phyloP scores from a whole-genome alignment of 2,329 filamentous ascomycete genomes.

The Claviceps sp. region DNA sequence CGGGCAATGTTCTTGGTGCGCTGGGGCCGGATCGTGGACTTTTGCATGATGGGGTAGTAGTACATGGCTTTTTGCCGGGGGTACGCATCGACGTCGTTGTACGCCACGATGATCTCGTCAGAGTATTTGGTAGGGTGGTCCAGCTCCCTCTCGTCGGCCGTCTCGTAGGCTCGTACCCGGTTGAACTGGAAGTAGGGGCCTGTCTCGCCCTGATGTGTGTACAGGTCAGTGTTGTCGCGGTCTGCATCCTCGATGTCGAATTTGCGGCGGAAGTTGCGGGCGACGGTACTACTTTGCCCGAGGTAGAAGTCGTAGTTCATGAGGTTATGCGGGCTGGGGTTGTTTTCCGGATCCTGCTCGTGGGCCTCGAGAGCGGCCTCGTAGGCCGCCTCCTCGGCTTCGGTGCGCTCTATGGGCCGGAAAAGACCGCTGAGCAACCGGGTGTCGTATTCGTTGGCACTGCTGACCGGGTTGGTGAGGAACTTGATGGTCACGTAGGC shows the following conservation, averaged over 20 bases:
- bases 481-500: slow-evolving; percentile 60
- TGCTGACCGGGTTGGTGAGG: slow-evolving; percentile 47
- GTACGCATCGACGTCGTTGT: slow-evolving; percentile 38
- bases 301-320: slow-evolving; percentile 58
- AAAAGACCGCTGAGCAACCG: slow-evolving; percentile 50
- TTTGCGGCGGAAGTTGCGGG: slow-evolving; percentile 43
- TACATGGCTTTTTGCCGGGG: slow-evolving; percentile 45
- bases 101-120: slow-evolving; percentile 48
- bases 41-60: slow-evolving; percentile 57
- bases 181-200: slow-evolving; percentile 46
- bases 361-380: slow-evolving; percentile 37
- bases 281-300: slow-evolving; percentile 31
- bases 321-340: slow-evolving; percentile 41
- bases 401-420: slow-evolving; percentile 42
- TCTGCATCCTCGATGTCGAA: slow-evolving; percentile 45
- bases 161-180: slow-evolving; percentile 51
- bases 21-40: slow-evolving; percentile 47
- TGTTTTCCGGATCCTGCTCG: slow-evolving; percentile 41
- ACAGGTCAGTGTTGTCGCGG: slow-evolving; percentile 38
- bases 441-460: slow-evolving; percentile 38
- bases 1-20: slow-evolving; percentile 50
- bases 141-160: slow-evolving; percentile 41
- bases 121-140: slow-evolving; percentile 47
- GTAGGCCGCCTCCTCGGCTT: slow-evolving; percentile 39
- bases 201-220: slow-evolving; percentile 35